phyloP scores from a whole-genome alignment of 176 grass and related monocot genomes.

The Oryza glaberrima region DNA sequence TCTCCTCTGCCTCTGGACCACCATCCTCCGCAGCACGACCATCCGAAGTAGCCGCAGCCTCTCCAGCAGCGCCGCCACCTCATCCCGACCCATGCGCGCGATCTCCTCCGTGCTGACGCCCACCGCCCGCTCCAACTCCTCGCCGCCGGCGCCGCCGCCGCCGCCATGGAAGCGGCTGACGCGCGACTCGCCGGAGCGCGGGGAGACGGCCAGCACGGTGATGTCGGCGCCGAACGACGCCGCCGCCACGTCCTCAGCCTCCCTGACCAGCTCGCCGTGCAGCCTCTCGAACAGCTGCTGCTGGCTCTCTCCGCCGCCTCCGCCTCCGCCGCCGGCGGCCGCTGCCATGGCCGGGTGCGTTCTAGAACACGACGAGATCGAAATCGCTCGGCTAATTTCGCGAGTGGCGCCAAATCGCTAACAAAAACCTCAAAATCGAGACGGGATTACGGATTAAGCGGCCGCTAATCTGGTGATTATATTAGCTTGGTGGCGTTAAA shows the following conservation, averaged over 20 bases:
- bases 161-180: neutral
- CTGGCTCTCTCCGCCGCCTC: no score
- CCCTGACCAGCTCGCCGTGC: neutral
- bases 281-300: neutral
- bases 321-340: no score
- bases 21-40: neutral
- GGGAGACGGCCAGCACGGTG: neutral
- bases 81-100: neutral
- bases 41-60: neutral
- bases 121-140: neutral
- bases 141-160: no score
- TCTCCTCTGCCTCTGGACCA: neutral
- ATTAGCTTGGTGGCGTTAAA: no score
- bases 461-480: no score
- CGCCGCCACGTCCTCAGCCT: neutral
- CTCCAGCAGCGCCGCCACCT: neutral
- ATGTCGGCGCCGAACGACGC: neutral
- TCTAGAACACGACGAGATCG: no score
- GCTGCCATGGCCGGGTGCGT: no score
- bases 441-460: no score
- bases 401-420: no score
- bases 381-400: no score
- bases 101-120: neutral
- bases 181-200: neutral
- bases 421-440: no score